phyloP scores from a whole-genome alignment of 163 green algal genomes.

The Botryococcus braunii region DNA sequence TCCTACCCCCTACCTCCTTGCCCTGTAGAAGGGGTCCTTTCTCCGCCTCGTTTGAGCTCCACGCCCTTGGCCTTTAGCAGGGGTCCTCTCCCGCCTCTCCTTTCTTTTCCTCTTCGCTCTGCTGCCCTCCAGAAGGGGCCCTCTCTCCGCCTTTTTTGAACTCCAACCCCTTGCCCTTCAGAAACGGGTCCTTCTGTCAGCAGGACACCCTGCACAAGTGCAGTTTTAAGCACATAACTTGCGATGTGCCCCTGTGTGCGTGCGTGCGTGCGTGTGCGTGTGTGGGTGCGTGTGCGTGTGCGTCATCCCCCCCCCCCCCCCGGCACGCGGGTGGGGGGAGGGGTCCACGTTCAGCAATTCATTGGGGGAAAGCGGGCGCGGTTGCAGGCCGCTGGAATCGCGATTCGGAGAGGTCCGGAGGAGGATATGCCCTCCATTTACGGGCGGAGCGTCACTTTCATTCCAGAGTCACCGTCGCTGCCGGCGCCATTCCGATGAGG shows the following conservation, averaged over 20 bases:
- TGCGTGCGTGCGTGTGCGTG: neutral
- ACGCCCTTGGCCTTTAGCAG: no score
- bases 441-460: slow-evolving; percentile 65
- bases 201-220: neutral
- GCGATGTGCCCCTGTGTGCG: neutral
- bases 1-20: no score
- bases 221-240: neutral
- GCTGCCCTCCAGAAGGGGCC: neutral
- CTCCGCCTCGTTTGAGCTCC: no score
- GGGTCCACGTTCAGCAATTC: neutral
- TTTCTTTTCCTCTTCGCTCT: no score
- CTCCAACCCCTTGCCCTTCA: neutral
- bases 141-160: neutral
- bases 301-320: neutral
- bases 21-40: no score
- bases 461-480: slow-evolving; percentile 54
- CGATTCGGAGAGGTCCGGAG: neutral
- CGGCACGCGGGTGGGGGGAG: neutral
- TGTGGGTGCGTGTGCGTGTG: neutral
- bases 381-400: slow-evolving; percentile 4
- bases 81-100: no score
- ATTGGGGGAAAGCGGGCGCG: neutral
- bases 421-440: slow-evolving; percentile 51
- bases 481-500: slow-evolving; percentile 60
- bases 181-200: neutral